Evolutionary conservation across 495 filamentous ascomycete species (phyloP), one percentile per base, ranked within the genome.

Genomic region (Podospora appendiculata): DNA sequence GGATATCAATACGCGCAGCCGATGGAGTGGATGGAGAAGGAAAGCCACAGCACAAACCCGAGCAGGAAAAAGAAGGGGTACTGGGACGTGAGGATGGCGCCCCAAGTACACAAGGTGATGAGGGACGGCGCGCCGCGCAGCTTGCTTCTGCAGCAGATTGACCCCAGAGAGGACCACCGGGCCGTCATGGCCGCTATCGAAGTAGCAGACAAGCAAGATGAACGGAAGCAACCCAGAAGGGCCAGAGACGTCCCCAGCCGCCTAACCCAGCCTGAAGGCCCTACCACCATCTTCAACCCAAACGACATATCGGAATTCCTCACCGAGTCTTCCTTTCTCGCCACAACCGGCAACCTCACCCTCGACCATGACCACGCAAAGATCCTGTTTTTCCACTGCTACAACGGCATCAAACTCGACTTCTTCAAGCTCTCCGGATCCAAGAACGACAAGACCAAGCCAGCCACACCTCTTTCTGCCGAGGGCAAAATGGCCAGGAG

Each of bases 381-480:
- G 6, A 57, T 69, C 18, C 76, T 81, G 61, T 81, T 80, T 49
- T 67, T 79, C 45, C 79, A 82, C 57, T 25, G 5, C 5, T 73
- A 74, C 48, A 78, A 77, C 55, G 74, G 73, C 41, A 74, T 76
- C 48, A 80, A 81, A 52, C 74, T 79, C 52, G 77, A 81, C 51
- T 75, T 77, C 9, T 51, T 18, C 41, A 42, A 2, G n/a, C 41
- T 13, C 2, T 8, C 14, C 8, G 8, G 4, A 12, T 10, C 11
- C 45, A 42, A 33, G 2, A 46, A 7, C 44, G 32, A 10, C 44
- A 32, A 46, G 17, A 41, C 14, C 13, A 18, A 13, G 13, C 25
- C 25, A 25, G 5, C 5, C 25, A 25, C 25, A 25, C 25, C 25
- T 2, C 25, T 25, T 25, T 25, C 25, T 25, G 36, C 36, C 3